Conservation (phyloP, 108 stramenopile species). For the Skeletonema costatum region DNA sequence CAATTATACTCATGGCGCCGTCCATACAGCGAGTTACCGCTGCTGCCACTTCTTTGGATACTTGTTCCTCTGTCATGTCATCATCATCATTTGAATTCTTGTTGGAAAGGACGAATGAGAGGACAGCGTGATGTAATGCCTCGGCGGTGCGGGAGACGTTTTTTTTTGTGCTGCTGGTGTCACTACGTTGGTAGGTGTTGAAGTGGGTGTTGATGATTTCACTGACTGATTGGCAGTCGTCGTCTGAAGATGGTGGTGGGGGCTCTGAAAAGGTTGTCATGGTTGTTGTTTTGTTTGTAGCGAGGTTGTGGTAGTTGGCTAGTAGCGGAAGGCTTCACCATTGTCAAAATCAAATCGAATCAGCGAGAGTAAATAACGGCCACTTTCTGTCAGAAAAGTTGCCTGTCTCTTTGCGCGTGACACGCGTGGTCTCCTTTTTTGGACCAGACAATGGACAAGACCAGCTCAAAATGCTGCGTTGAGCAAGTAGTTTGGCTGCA, state of each 20-base stretch:
- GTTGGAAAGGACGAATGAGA: conserved; percentile 8
- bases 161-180: neutral
- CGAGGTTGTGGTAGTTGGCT: too few relatives aligned
- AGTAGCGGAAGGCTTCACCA: too few relatives aligned
- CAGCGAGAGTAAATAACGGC: too few relatives aligned
- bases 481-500: too few relatives aligned
- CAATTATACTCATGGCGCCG: conserved; percentile 24
- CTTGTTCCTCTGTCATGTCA: neutral
- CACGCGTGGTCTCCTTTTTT: too few relatives aligned
- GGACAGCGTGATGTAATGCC: conserved; percentile 19
- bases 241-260: neutral
- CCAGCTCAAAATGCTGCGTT: too few relatives aligned
- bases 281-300: neutral
- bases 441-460: too few relatives aligned
- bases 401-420: too few relatives aligned
- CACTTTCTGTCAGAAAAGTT: too few relatives aligned
- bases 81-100: neutral
- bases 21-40: conserved; percentile 25
- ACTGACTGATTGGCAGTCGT: conserved; percentile 2
- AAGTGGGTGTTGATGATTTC: conserved; percentile 37
- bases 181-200: conserved; percentile 31
- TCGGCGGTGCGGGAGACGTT: conserved; percentile 25
- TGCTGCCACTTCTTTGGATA: neutral
- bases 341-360: too few relatives aligned
- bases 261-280: neutral